Conservation (phyloP, 148 eudicot species). For the Agrostemma githago region DNA sequence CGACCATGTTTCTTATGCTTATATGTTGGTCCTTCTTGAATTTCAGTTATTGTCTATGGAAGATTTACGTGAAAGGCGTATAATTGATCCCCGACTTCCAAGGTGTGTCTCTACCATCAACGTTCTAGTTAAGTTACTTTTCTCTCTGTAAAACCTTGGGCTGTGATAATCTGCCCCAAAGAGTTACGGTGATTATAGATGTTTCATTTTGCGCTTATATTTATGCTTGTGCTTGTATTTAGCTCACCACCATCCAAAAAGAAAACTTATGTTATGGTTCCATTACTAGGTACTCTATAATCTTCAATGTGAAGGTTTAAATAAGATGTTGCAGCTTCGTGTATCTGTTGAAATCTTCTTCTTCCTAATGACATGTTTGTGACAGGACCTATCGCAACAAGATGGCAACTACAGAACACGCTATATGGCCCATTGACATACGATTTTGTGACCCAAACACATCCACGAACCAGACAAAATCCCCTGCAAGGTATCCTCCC, state of each 20-base stretch:
- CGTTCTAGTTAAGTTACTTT: not conserved
- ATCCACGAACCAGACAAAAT: conserved; percentile 60
- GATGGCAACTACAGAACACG: conserved; percentile 47
- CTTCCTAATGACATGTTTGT: conserved; percentile 13
- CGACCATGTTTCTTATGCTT: conserved; percentile 2
- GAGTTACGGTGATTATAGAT: not conserved
- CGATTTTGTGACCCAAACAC: conserved; percentile 79
- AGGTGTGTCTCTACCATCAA: conserved; percentile 34
- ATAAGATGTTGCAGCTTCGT: not conserved
- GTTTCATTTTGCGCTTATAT: not conserved
- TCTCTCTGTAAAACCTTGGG: not conserved
- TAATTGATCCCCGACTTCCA: conserved; percentile 89
- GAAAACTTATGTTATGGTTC: not conserved
- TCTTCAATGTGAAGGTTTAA: not conserved
- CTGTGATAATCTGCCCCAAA: not conserved
- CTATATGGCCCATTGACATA: conserved; percentile 86
- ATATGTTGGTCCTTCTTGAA: conserved; percentile 1
- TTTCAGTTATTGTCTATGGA: conserved; percentile 77
- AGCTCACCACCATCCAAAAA: not conserved
- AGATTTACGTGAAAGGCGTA: conserved; percentile 74
- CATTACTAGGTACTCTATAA: not conserved
- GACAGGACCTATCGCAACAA: conserved; percentile 90
- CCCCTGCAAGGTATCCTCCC: conserved; percentile 72
- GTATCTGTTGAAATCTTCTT: not conserved
- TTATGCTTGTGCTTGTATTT: not conserved